A percentile compares a stretch with the other conserved stretches of the same genome.
phyloP scores from a whole-genome alignment of 345 rosid species.

The Crucihimalaya himalaica region DNA sequence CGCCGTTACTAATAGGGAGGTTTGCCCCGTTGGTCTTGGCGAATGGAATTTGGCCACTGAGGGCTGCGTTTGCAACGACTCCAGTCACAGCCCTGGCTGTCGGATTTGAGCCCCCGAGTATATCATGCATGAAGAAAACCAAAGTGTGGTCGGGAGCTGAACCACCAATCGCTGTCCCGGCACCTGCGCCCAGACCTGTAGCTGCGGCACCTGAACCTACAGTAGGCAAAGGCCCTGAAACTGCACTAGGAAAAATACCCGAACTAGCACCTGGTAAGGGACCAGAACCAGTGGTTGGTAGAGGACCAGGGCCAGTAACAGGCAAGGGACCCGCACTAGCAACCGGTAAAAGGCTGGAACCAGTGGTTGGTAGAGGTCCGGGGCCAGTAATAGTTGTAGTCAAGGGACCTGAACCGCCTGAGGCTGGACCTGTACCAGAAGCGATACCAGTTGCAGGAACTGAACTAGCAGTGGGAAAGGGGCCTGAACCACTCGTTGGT shows the following conservation, averaged over 20 bases:
- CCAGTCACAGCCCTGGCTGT: constrained; percentile 71
- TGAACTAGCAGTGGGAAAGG: constrained; percentile 25
- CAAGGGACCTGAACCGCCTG: constrained; percentile 23
- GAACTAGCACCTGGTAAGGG: constrained; percentile 45
- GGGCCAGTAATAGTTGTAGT: constrained; percentile 14
- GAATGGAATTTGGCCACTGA: constrained; percentile 78
- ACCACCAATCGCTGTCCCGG: constrained; percentile 26
- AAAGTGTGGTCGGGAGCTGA: constrained; percentile 38
- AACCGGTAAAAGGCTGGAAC: constrained; percentile 24
- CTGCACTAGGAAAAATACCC: constrained; percentile 18
- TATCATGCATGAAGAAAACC: constrained; percentile 80
- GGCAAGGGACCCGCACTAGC: constrained; percentile 28
- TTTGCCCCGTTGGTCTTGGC: constrained; percentile 78
- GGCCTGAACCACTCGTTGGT: constrained; percentile 31
- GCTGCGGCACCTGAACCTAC: constrained; percentile 23
- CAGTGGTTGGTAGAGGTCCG: constrained; percentile 33
- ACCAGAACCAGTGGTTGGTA: constrained; percentile 38
- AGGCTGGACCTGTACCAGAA: constrained; percentile 24
- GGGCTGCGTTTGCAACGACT: constrained; percentile 60
- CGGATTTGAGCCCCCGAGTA: constrained; percentile 75
- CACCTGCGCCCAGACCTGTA: constrained; percentile 16
- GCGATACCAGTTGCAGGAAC: constrained; percentile 25
- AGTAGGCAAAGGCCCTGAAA: constrained; percentile 27
- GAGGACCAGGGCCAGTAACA: constrained; percentile 5
- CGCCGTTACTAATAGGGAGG: constrained; percentile 61